phyloP scores from a whole-genome alignment of 2,329 filamentous ascomycete genomes.

The Coniochaeta sp. region DNA sequence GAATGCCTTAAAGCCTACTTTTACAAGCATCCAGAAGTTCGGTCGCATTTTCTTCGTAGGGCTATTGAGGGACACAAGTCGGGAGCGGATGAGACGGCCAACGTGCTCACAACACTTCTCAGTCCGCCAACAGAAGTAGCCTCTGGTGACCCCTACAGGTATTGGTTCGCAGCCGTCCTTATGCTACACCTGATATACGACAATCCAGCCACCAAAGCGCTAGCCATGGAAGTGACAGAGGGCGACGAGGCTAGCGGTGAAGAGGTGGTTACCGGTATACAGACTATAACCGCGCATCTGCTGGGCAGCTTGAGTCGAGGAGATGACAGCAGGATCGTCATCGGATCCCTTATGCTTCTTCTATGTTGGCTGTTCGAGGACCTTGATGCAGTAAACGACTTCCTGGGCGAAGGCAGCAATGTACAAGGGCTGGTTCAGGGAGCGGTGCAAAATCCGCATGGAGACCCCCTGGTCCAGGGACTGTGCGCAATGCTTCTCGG shows the following conservation, averaged over 20 bases:
- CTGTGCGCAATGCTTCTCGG: conserved; percentile 79
- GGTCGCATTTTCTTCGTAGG: conserved; percentile 75
- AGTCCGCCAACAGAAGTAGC: conserved; percentile 53
- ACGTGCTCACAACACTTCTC: conserved; percentile 78
- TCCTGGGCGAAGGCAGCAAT: conserved; percentile 85
- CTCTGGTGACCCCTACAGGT: conserved; percentile 73
- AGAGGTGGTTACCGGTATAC: conserved; percentile 90
- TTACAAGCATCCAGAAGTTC: conserved; percentile 70
- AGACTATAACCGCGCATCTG: conserved; percentile 81
- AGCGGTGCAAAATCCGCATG: conserved; percentile 53
- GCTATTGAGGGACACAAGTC: conserved; percentile 82
- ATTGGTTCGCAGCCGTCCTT: conserved; percentile 84
- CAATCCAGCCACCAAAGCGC: conserved; percentile 67
- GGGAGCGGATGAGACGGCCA: conserved; percentile 74
- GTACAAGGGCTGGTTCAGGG: conserved; percentile 78
- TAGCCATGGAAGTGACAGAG: conserved; percentile 77
- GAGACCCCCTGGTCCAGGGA: conserved; percentile 66
- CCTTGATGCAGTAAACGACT: conserved; percentile 83
- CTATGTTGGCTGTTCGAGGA: conserved; percentile 90
- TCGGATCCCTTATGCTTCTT: conserved; percentile 85
- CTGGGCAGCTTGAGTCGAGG: conserved; percentile 67
- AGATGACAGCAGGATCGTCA: conserved; percentile 69
- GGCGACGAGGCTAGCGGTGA: conserved; percentile 85
- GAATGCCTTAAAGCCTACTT: conserved; percentile 94
- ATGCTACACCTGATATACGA: conserved; percentile 81